Percentiles rank a stretch among this genome's conserved stretches.
Conservation (phyloP, 768 basidiomycete genomes). For the Trichaptum fuscoviolaceum region DNA sequence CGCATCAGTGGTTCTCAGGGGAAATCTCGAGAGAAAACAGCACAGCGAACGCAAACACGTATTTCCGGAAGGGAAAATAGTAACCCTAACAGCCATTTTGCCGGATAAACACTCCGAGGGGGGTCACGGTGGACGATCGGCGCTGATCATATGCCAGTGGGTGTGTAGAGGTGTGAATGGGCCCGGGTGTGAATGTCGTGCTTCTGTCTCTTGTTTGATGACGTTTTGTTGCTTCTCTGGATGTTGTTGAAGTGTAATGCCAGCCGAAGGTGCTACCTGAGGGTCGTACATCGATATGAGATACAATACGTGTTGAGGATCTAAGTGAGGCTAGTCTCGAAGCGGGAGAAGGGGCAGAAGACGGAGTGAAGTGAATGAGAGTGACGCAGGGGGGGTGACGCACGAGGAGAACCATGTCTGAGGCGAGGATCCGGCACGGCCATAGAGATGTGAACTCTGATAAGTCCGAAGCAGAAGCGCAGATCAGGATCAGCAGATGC, state of each 20-base stretch:
- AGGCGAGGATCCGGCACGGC: not conserved
- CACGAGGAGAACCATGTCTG: not conserved
- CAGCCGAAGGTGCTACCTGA: too few relatives aligned
- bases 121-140: not conserved
- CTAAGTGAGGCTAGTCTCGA: not conserved
- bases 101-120: not conserved
- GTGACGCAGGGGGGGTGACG: not conserved
- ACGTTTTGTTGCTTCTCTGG: not conserved
- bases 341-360: not conserved
- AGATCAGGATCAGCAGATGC: not conserved
- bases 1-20: not conserved
- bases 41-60: not conserved
- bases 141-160: not conserved
- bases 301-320: not conserved
- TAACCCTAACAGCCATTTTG: not conserved
- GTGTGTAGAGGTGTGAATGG: too few relatives aligned
- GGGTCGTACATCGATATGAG: not conserved
- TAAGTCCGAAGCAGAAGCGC: not conserved
- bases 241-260: too few relatives aligned
- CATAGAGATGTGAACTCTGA: slow-evolving; percentile 1
- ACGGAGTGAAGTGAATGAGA: not conserved
- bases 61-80: not conserved
- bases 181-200: not conserved
- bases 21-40: not conserved
- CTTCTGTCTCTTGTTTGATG: not conserved